Evolutionary conservation across 495 filamentous ascomycete genomes (phyloP).

Genomic region (Neurospora sublineolata): DNA sequence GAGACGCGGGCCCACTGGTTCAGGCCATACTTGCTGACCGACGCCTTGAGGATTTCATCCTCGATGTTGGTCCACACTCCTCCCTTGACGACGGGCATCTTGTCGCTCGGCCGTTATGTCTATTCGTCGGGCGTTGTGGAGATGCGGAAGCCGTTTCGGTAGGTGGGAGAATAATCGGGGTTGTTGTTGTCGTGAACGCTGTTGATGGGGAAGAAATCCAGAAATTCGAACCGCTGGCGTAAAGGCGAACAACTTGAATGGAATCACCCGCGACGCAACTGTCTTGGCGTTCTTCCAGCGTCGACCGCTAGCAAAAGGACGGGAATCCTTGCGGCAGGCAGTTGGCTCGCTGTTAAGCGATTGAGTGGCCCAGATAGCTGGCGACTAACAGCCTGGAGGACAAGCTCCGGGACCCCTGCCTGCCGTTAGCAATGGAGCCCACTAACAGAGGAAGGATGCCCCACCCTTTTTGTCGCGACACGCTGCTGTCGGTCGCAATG

Average conservation of each 20-base stretch:
- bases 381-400: background rate
- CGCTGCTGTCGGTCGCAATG: background rate
- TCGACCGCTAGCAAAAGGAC: background rate
- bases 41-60: slow-evolving; percentile 95
- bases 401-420: background rate
- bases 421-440: background rate
- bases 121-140: background rate
- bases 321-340: background rate
- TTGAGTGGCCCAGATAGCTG: background rate
- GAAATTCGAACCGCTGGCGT: background rate
- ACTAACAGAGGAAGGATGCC: background rate
- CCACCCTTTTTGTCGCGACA: background rate
- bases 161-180: background rate
- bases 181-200: background rate
- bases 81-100: slow-evolving; percentile 95
- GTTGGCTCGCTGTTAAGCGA: background rate
- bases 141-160: background rate
- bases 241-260: background rate
- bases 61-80: slow-evolving; percentile 76
- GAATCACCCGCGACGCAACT: background rate
- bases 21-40: slow-evolving; percentile 90
- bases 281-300: background rate
- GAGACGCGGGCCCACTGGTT: slow-evolving; percentile 99
- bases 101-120: slow-evolving; percentile 19
- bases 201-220: background rate